Evolutionary conservation across 257 asterid genomes (phyloP).

Genomic region (Solanum dulcamara): DNA sequence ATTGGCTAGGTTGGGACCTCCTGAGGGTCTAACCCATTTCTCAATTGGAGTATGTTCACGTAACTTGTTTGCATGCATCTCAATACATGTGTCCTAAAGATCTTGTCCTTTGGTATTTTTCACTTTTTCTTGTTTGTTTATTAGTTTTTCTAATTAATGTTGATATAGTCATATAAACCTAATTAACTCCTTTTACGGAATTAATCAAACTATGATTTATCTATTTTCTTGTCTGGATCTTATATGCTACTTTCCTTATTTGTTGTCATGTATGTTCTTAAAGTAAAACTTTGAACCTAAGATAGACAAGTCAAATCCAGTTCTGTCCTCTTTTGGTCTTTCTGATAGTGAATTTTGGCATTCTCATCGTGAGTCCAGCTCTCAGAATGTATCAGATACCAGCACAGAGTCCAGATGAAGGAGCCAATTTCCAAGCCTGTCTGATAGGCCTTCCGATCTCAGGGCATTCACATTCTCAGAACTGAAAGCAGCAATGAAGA

Average conservation of each 20-base stretch:
- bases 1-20: conserved; percentile 44
- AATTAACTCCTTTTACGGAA: neutral
- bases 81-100: neutral
- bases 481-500: conserved; percentile 51
- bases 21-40: conserved; percentile 36
- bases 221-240: neutral
- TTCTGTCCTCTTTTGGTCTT: conserved; percentile 17
- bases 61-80: neutral
- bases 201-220: neutral
- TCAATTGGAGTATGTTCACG: conserved; percentile 36
- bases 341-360: conserved; percentile 29
- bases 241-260: no score
- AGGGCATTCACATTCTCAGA: conserved; percentile 50
- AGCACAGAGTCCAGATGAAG: conserved; percentile 38
- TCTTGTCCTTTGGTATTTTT: neutral
- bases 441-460: conserved; percentile 40
- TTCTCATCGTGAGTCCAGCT: conserved; percentile 25
- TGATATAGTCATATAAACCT: neutral
- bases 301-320: conserved; percentile 19
- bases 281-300: no score
- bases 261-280: no score
- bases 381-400: conserved; percentile 25
- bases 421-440: conserved; percentile 27
- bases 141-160: neutral
- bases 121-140: neutral